Evolutionary conservation across 352 stramenopile genomes (phyloP), one percentile per base, ranked within the genome.

Genomic region (Pythium periplocum): DNA sequence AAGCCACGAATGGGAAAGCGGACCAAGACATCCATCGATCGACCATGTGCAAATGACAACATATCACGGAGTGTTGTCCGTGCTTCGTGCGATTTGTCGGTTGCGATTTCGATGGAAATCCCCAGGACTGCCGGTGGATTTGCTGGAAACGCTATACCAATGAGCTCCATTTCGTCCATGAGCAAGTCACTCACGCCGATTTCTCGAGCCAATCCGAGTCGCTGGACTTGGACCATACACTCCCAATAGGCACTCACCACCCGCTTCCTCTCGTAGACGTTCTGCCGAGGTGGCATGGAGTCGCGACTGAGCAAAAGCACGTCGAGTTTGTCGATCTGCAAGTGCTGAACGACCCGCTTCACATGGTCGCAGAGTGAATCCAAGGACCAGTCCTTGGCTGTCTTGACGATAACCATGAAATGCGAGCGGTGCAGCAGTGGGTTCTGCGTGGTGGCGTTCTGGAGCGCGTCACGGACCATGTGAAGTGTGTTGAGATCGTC

Each of bases 151-250:
- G 63, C 51, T 0, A 53, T 73, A 40, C 78, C 61, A 26, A 86
- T 45, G 39, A 89, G 83, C 61, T 89, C 78, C 4, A 82, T 69
- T 45, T 84, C 73, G 55, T 80, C 67, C 35, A 77, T 62, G 5
- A 48, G 65, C 26, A 84, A 75, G 41, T 74, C 68, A 37, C 65
- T 74, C 17, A 83, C 45, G 0, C 78, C 76, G 6, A 86, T 71
- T 7, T 71, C 49, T 37, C 55, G 40, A 1, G 66, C 71, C 1
- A 85, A 54, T 4, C 70, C 75, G 34, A 48, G 36, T 40, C 66
- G 55, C 40, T 75, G 63, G 4, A 85, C 44, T 30, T 38, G 56
- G 33, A 71, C 54, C 57, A 84, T 75, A 32, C 61, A 48, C 1
- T 73, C 51, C 75, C 78, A 89, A 17, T 67, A 71, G 12, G 61